Conservation (phyloP, 306 rosid species). For the Cotoneaster glaucophyllus region DNA sequence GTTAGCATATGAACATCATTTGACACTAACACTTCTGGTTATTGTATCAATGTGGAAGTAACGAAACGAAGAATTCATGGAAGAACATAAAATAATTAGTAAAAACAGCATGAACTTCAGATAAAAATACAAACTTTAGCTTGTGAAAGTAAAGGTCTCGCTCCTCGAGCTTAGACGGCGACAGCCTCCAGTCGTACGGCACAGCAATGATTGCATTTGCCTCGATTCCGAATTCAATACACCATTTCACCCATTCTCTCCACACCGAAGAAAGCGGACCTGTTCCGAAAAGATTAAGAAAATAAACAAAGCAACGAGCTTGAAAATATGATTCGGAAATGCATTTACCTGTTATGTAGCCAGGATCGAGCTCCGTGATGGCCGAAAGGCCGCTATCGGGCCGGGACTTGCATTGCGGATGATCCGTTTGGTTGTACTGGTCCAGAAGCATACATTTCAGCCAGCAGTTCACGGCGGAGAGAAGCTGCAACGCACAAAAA, state of each 20-base stretch:
- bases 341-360: constrained; percentile 79
- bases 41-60: neutral
- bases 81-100: neutral
- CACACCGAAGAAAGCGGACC: constrained; percentile 97
- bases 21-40: neutral
- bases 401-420: constrained; percentile 88
- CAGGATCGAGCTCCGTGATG: constrained; percentile 96
- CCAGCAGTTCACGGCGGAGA: constrained; percentile 98
- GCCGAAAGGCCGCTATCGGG: constrained; percentile 99
- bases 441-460: constrained; percentile 89
- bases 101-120: neutral
- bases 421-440: constrained; percentile 91
- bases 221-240: constrained; percentile 93
- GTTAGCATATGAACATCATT: constrained; percentile 5
- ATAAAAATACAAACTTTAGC: constrained; percentile 58
- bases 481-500: constrained; percentile 48
- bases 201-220: constrained; percentile 94
- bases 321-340: neutral
- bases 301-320: neutral
- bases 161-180: constrained; percentile 90
- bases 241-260: constrained; percentile 99
- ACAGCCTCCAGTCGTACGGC: constrained; percentile 96
- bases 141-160: constrained; percentile 96
- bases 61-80: neutral
- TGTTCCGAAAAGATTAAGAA: constrained; percentile 17